phyloP scores from a whole-genome alignment of 352 stramenopile species.

The Globisporangium splendens region DNA sequence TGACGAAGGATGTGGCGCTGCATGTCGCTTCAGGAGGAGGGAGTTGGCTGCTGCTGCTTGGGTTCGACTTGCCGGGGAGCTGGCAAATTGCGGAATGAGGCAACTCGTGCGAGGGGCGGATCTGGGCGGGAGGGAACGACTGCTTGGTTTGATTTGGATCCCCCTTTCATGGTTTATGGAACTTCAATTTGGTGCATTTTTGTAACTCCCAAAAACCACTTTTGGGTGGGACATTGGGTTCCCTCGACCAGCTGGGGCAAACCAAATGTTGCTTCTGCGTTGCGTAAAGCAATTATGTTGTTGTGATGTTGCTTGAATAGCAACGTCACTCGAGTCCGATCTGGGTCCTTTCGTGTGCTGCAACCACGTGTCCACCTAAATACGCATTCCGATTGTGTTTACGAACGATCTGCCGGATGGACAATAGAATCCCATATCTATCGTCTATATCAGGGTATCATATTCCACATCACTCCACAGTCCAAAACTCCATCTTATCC shows the following conservation, averaged over 20 bases:
- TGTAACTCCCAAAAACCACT: too few species aligned
- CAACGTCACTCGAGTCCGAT: not conserved
- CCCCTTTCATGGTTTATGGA: not conserved
- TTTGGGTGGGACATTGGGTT: too few species aligned
- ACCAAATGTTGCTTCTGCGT: too few species aligned
- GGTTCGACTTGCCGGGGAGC: too few species aligned
- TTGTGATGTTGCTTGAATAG: too few species aligned
- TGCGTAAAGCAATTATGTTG: too few species aligned
- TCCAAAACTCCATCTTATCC: too few species aligned
- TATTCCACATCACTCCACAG: not conserved
- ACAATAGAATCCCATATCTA: not conserved
- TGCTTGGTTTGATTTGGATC: not conserved
- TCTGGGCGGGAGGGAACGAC: too few species aligned
- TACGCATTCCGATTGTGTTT: not conserved
- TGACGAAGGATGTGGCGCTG: constrained; percentile 45
- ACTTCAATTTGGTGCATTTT: not conserved
- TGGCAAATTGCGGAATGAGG: constrained; percentile 17
- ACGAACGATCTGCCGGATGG: not conserved
- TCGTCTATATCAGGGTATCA: not conserved
- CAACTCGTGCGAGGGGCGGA: too few species aligned
- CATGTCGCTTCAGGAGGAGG: too few species aligned
- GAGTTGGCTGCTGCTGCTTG: too few species aligned
- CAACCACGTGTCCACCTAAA: not conserved
- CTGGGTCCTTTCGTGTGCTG: not conserved
- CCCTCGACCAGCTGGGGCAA: too few species aligned